phyloP scores from a whole-genome alignment of 1,139 yeast genomes.

The Pichia sp. region DNA sequence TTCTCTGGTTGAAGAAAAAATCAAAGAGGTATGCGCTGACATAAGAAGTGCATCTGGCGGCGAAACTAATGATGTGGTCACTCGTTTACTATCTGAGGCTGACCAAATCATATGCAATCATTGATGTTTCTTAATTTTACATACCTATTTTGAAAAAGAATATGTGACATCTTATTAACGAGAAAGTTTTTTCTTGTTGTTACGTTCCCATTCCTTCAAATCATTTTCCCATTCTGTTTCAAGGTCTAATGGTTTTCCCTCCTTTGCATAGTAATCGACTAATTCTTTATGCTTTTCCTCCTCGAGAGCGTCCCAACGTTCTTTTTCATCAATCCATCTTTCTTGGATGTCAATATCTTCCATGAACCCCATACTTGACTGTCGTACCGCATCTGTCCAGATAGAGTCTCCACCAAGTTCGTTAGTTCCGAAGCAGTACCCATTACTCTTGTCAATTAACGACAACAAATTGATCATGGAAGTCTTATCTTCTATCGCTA shows the following conservation, averaged over 20 bases:
- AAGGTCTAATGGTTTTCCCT: conserved; percentile 37
- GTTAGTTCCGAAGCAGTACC: conserved; percentile 86
- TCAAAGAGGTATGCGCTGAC: conserved; percentile 24
- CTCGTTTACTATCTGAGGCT: conserved; percentile 9
- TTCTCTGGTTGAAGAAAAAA: conserved; percentile 27
- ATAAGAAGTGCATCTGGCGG: conserved; percentile 16
- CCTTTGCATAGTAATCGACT: conserved; percentile 24
- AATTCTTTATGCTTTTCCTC: conserved; percentile 42
- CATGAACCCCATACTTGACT: conserved; percentile 43
- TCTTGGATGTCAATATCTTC: conserved; percentile 77
- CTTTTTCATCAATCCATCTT: conserved; percentile 89
- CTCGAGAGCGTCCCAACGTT: conserved; percentile 63
- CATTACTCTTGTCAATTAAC: conserved; percentile 83
- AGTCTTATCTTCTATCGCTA: conserved; percentile 85
- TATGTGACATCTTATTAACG: conserved; percentile 9
- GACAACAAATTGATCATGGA: conserved; percentile 82
- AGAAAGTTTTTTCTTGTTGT: conserved; percentile 29
- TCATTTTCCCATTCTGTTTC: conserved; percentile 74
- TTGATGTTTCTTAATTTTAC: not conserved
- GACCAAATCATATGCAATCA: not conserved
- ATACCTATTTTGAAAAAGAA: not conserved
- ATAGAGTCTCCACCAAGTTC: conserved; percentile 94
- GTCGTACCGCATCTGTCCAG: conserved; percentile 93
- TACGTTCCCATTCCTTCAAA: conserved; percentile 58
- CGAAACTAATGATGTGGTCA: conserved; percentile 7